phyloP scores from a whole-genome alignment of 345 rosid species.

The Eutrema yunnanense region DNA sequence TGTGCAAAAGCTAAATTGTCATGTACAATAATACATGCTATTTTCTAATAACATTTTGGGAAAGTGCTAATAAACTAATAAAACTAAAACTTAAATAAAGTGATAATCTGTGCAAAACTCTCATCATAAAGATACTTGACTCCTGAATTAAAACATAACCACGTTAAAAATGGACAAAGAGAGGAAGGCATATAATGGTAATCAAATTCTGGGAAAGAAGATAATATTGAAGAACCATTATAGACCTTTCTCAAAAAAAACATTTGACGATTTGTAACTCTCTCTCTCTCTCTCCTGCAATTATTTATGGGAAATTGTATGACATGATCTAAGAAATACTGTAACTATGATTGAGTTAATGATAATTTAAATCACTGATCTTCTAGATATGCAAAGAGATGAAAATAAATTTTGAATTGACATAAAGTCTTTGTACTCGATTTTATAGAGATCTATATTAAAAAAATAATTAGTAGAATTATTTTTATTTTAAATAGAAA shows the following conservation, averaged over 20 bases:
- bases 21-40: too few species aligned
- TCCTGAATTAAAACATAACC: conserved; percentile 3
- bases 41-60: too few species aligned
- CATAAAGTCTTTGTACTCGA: background rate
- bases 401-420: background rate
- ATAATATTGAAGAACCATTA: background rate
- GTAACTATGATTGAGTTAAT: too few species aligned
- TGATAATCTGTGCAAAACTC: too few species aligned
- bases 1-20: too few species aligned
- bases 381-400: background rate
- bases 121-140: background rate
- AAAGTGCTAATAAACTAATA: too few species aligned
- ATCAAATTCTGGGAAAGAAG: background rate
- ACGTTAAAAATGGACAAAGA: background rate
- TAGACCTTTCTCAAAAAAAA: background rate
- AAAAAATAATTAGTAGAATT: background rate
- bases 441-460: background rate
- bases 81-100: too few species aligned
- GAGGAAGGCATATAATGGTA: background rate
- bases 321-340: background rate
- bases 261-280: background rate
- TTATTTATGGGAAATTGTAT: background rate
- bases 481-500: background rate
- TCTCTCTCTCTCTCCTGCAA: too few species aligned
- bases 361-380: background rate